Evolutionary conservation across 352 stramenopile species (phyloP).

Genomic region (Aphanomyces astaci): DNA sequence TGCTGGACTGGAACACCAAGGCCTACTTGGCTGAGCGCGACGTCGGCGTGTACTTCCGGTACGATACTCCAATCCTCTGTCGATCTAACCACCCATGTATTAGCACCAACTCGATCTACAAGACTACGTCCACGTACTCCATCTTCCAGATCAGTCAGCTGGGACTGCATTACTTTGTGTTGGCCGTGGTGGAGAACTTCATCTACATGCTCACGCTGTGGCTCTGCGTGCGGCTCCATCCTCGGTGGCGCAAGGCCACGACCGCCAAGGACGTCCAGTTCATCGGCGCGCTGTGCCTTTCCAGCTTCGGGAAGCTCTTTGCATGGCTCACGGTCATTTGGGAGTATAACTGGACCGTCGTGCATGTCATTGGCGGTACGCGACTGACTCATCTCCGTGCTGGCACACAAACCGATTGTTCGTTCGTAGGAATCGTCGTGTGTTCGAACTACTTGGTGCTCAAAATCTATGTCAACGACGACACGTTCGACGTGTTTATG

Average conservation of each 20-base stretch:
- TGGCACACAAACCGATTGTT: not conserved
- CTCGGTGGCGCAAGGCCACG: conserved; percentile 11
- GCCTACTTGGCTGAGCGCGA: conserved; percentile 66
- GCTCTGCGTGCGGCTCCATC: not conserved
- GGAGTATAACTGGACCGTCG: conserved; percentile 80
- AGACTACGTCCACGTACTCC: conserved; percentile 30
- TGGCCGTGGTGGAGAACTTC: conserved; percentile 64
- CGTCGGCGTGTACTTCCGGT: conserved; percentile 46
- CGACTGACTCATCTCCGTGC: not conserved
- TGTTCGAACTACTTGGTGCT: conserved; percentile 66
- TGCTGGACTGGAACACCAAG: conserved; percentile 84
- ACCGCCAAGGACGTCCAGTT: conserved; percentile 35
- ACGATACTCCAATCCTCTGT: conserved; percentile 31
- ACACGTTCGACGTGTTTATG: conserved; percentile 29
- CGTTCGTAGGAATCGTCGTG: conserved; percentile 38
- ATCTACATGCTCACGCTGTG: conserved; percentile 50
- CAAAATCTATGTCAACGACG: conserved; percentile 53
- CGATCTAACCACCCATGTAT: conserved; percentile 16
- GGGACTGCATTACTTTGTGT: conserved; percentile 62
- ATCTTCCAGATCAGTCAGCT: conserved; percentile 62
- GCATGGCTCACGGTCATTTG: conserved; percentile 76
- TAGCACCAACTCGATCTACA: conserved; percentile 23
- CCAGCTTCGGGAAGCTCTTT: conserved; percentile 79
- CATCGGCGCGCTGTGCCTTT: conserved; percentile 49
- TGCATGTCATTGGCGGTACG: conserved; percentile 61